Evolutionary conservation across 2,329 filamentous ascomycete genomes (phyloP).

Genomic region (Botrytis medusae): DNA sequence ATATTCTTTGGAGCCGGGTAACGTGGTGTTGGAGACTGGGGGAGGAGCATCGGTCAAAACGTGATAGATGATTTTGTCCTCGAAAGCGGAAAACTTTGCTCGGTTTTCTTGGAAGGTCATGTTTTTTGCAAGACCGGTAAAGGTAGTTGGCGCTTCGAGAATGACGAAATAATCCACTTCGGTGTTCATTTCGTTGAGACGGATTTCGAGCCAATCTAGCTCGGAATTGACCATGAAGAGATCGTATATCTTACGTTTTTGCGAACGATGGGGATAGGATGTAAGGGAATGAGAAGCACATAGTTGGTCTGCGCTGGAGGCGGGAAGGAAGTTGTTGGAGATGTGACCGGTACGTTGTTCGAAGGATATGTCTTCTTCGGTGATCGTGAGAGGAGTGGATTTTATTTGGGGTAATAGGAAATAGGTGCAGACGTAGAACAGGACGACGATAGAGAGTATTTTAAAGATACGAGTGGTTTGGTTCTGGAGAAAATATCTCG

Average conservation of each 20-base stretch:
- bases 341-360: constrained; percentile 1
- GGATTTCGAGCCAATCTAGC: constrained; percentile 65
- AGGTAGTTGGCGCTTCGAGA: constrained; percentile 58
- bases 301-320: constrained; percentile 6
- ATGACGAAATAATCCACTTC: constrained; percentile 66
- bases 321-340: constrained; percentile 14
- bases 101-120: constrained; percentile 54
- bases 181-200: constrained; percentile 57
- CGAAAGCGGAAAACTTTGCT: constrained; percentile 51
- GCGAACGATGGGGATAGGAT: not conserved
- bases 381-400: constrained; percentile 10
- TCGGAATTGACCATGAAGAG: constrained; percentile 63
- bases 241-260: constrained; percentile 57
- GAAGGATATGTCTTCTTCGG: constrained; percentile 16
- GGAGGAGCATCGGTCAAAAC: constrained; percentile 46
- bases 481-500: not conserved
- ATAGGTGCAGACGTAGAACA: constrained; percentile 4
- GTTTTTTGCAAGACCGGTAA: constrained; percentile 56
- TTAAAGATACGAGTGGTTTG: constrained; percentile 8
- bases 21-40: not conserved
- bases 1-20: constrained; percentile 35
- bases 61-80: constrained; percentile 61
- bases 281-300: constrained; percentile 15
- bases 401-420: constrained; percentile 10
- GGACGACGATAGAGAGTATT: not conserved